Percentiles rank a stretch among this genome's conserved stretches.
Evolutionary conservation across 1,139 yeast species (phyloP).

Genomic region (Geotrichum candidum): DNA sequence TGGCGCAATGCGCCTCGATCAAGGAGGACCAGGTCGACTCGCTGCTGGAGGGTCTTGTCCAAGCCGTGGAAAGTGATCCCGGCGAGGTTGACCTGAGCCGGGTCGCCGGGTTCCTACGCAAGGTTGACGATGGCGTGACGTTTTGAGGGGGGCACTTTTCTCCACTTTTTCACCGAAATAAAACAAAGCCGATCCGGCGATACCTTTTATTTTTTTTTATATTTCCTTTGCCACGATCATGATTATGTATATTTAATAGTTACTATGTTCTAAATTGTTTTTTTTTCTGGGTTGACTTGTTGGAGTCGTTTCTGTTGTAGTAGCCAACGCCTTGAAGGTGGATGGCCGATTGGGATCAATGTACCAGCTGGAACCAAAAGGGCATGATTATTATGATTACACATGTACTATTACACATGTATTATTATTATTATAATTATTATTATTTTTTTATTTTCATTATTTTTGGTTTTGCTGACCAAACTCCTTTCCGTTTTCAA

Average conservation of each 20-base stretch:
- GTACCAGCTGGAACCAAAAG: neutral
- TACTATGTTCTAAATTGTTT: neutral
- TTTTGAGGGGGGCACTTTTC: neutral
- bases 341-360: no score
- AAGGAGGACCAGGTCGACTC: constrained; percentile 73
- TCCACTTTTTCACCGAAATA: neutral
- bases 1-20: constrained; percentile 85
- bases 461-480: no score
- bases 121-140: constrained; percentile 30
- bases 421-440: no score
- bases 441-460: no score
- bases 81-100: constrained; percentile 56
- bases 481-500: no score
- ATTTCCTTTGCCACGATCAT: neutral
- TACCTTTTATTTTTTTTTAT: neutral
- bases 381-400: neutral
- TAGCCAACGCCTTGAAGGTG: no score
- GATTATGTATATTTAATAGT: neutral
- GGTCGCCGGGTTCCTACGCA: constrained; percentile 45
- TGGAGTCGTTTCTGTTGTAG: no score
- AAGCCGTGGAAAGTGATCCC: constrained; percentile 84
- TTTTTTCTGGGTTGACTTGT: constrained; percentile 1
- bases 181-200: neutral
- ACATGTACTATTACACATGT: no score
- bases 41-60: constrained; percentile 74